These are phyloP conservation scores for Marasmius tenuissimus DNA, from an alignment of 1,284 basidiomycete genomes.

Conservation along the genomic window DNA sequence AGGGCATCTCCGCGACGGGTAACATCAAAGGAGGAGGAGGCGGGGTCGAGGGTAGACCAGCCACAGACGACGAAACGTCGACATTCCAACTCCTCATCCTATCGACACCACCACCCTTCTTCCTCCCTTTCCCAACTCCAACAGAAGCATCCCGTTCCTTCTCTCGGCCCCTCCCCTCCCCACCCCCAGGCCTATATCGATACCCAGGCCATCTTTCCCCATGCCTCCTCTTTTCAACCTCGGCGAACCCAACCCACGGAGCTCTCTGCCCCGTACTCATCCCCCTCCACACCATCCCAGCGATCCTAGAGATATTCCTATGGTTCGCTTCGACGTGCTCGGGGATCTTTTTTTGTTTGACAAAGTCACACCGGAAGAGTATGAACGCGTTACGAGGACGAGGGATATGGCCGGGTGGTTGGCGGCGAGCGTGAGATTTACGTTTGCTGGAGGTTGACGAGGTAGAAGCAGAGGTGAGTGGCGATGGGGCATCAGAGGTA, in stretches of 20 bases:
- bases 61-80: slow-evolving; percentile 7
- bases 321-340: slow-evolving; percentile 50
- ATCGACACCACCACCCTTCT: not conserved
- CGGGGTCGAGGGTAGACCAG: slow-evolving; percentile 9
- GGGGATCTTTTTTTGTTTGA: slow-evolving; percentile 44
- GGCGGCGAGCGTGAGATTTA: slow-evolving; percentile 46
- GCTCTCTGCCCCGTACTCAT: slow-evolving; percentile 43
- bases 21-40: not conserved
- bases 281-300: slow-evolving; percentile 52
- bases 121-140: not conserved
- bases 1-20: not conserved
- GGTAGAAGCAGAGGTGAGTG: too few relatives aligned
- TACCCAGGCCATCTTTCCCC: slow-evolving; percentile 45
- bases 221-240: slow-evolving; percentile 49
- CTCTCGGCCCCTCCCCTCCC: not conserved
- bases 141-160: too few relatives aligned
- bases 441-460: slow-evolving; percentile 13
- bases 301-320: slow-evolving; percentile 56
- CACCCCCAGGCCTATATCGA: slow-evolving; percentile 31
- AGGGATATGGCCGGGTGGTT: slow-evolving; percentile 61
- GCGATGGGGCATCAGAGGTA: not conserved
- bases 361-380: slow-evolving; percentile 73
- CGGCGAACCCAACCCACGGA: slow-evolving; percentile 54
- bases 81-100: not conserved
- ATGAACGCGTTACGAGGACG: slow-evolving; percentile 88